Conservation (phyloP, 1,284 basidiomycete genomes). For the Ceratobasidium sp. region DNA sequence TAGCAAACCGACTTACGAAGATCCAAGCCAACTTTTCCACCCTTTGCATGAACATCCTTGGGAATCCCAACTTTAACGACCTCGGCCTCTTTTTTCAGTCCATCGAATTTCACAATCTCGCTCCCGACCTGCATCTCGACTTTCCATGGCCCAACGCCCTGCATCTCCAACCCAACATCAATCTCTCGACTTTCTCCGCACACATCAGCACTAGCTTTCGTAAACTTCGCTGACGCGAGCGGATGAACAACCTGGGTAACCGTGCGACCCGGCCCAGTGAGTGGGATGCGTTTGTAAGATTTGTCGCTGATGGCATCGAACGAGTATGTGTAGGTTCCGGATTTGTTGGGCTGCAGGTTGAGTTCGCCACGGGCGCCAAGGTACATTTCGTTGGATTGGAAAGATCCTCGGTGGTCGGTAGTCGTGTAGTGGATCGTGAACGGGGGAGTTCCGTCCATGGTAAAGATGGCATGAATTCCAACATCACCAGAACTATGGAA, state of each 20-base stretch:
- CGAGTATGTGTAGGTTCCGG: slow-evolving; percentile 88
- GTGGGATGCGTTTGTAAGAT: slow-evolving; percentile 72
- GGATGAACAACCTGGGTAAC: slow-evolving; percentile 88
- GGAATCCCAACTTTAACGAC: slow-evolving; percentile 73
- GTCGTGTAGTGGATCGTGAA: slow-evolving; percentile 84
- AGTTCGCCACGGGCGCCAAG: slow-evolving; percentile 80
- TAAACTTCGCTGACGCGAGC: slow-evolving; percentile 78
- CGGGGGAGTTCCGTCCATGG: slow-evolving; percentile 88
- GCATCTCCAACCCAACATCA: slow-evolving; percentile 76
- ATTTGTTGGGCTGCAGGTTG: slow-evolving; percentile 84
- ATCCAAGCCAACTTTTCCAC: slow-evolving; percentile 82
- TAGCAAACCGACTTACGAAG: slow-evolving; percentile 58
- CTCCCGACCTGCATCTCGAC: slow-evolving; percentile 77
- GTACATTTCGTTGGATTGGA: slow-evolving; percentile 68
- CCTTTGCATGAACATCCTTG: slow-evolving; percentile 67
- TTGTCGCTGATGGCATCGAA: slow-evolving; percentile 84
- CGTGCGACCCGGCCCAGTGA: slow-evolving; percentile 72
- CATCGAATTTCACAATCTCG: slow-evolving; percentile 63
- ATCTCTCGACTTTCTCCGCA: slow-evolving; percentile 75
- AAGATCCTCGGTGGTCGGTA: slow-evolving; percentile 70
- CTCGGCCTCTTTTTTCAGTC: slow-evolving; percentile 59
- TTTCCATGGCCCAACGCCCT: slow-evolving; percentile 90
- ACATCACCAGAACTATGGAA: slow-evolving; percentile 85
- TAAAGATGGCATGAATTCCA: slow-evolving; percentile 85
- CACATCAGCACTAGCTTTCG: slow-evolving; percentile 59